Base-by-base conservation (phyloP, 2,329 filamentous ascomycete species). In the Rhynchosporium agropyri region DNA sequence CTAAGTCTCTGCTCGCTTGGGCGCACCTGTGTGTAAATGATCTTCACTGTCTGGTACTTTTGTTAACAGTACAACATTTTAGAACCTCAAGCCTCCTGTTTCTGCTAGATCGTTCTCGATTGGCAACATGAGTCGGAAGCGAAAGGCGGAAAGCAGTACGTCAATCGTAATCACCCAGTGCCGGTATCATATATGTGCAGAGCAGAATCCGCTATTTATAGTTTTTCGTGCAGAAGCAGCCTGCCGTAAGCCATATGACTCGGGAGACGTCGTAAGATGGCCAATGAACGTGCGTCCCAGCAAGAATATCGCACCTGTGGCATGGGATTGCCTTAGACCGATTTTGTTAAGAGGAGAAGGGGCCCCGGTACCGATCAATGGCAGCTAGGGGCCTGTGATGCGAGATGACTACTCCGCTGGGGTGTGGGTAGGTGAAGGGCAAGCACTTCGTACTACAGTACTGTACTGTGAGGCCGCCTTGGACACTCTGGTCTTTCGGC, bases 281-380 rank as follows among this genome's bases (percentile, higher is more conserved):
- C 65, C 61, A 67, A 65, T 63, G n/a, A 58, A 28, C 31, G 20
- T 13, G 26, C 40, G 49, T 56, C 50, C 53, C 62, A 58, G 45
- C 29, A n/a, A 15, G 50, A 9, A 13, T 15, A 42, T 51, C 4
- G 7, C 8, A 2, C 36, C 53, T 40, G 33, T 15, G 15, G 50
- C 38, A 26, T 50, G 31, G 45, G 38, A 13, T 28, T 29, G 29
- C 45, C 56, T 40, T 50, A 13, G 45, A 26, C 29, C 45, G 28
- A 29, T 31, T 54, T 12, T 15, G 28, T 43, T 36, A 36, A 36
- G 33, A 15, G 28, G 26, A 49, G 40, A 40, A 65, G 40, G 61
- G 64, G 58, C 51, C 64, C 64, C 58, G 33, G 49, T 62, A 58
- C 64, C 64, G 60, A 64, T 48, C 56, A 63, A 42, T 63, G 55